Base-by-base conservation (phyloP, 1,284 basidiomycete genomes). In the Ceratorhiza oryzae-sativae region DNA sequence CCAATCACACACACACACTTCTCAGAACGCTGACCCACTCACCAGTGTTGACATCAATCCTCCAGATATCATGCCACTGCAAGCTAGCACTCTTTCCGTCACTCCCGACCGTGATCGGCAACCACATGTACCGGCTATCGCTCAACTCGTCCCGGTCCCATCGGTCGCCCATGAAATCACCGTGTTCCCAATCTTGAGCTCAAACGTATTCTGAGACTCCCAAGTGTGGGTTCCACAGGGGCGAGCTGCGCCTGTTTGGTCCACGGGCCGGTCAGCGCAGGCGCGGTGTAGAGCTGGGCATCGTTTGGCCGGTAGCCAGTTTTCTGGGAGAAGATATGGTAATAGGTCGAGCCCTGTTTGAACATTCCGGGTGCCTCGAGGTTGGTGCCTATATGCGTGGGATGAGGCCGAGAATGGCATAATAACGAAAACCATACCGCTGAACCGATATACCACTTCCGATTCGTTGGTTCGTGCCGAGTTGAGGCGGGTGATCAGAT, bases 141-240 rank as follows among this genome's bases (percentile, higher is more conserved):
- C 41, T 67, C 53, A 63, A 49, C 18, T 41, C 55, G 30, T 70
- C 34, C 41, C 59, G 49, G 49, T 73, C 67, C 79, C 78, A 79
- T 13, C 77, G 75, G 59, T 80, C 79, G 10, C 79, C 79, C 62
- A 76, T 76, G 65, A 79, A 80, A 80, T 75, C 20, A 71, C 71
- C 12, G 74, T 75, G 51, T 77, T 78, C 46, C 74, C 71, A 25
- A 78, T 77, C 36, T 72, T 76, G 42, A 80, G 72, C 27, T 76
- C 76, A 60, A 79, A 77, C 20, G 77, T 78, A 51, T 77, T 79
- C 62, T 80, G 79, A 1, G 79, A 78, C 58, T 79, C 78, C 75
- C 76, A 80, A 13, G 79, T 80, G 56, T 77, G 75, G 1, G 78
- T 78, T 2, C 78, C 18, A 76, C 73, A 75, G 76, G 74, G 12